Evolutionary conservation across 257 asterid species (phyloP), one percentile per base, ranked within the genome.

Genomic region (Petunia axillaris): DNA sequence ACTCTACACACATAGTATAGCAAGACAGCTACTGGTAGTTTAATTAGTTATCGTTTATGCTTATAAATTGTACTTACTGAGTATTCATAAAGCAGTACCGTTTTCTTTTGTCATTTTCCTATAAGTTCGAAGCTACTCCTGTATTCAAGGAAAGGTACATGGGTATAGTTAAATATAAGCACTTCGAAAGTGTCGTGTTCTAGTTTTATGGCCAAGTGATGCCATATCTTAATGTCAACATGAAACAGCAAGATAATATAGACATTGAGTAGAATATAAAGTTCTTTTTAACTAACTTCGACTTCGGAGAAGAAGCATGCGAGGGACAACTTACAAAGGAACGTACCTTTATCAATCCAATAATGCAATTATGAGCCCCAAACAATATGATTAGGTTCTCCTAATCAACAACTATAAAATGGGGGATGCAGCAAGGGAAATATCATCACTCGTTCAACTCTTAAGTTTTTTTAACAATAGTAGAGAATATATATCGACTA

Each of bases 241-340:
- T 25, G 25, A 25, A 46, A 5, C n/a, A 14, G 25, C 25, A 55
- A 3, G 7, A 55, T 13, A 15, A 14, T 7, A 55, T 25, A 25
- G 25, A 25, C 25, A 25, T 25, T 25, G 25, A 25, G 25, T 25
- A 25, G 25, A 25, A 25, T 25, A 25, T 25, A 25, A 25, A 25
- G 25, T 25, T 25, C 25, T 25, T 25, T 25, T 25, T 25, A 25
- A 25, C 35, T 25, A 25, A 55, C 60, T 14, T 55, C n/a, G n/a
- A 14, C 25, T 55, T 55, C 25, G 35, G 25, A 15, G 15, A 89
- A 92, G 8, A 57, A 57, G 16, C 62, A 57, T 8, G 16, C 15
- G 62, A 57, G 15, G 15, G 25, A 25, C 8, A n/a, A 57, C 36
- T n/a, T 55, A 4, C 36, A 57, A 57, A 57, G 62, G 35, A 57